Conservation (phyloP, 1,139 yeast species). For the Debaryomyces sp. region DNA sequence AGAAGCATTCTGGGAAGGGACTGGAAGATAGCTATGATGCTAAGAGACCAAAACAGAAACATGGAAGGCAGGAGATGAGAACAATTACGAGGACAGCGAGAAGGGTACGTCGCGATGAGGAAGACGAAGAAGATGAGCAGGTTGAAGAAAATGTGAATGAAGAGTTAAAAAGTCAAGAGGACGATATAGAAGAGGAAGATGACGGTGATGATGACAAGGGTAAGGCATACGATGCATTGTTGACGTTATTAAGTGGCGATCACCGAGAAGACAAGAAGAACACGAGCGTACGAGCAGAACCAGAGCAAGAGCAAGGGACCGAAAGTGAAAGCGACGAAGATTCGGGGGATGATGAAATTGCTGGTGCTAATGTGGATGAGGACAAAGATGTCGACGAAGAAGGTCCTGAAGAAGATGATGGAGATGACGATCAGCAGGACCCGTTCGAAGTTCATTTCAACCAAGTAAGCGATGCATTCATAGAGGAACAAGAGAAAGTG, state of each 20-base stretch:
- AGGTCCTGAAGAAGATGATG: slow-evolving; percentile 29
- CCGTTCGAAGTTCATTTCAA: slow-evolving; percentile 82
- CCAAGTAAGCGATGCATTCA: slow-evolving; percentile 44
- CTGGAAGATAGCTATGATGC: neutral
- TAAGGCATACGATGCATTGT: slow-evolving; percentile 73
- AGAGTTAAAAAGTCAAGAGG: neutral
- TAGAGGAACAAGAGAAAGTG: slow-evolving; percentile 35
- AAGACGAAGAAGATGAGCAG: slow-evolving; percentile 15
- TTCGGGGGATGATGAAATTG: slow-evolving; percentile 31
- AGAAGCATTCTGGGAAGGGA: slow-evolving; percentile 2
- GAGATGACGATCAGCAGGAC: slow-evolving; percentile 42
- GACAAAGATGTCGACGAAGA: slow-evolving; percentile 32
- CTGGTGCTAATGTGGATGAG: slow-evolving; percentile 26
- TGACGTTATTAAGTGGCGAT: slow-evolving; percentile 67
- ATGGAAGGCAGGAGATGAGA: slow-evolving; percentile 64
- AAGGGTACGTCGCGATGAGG: slow-evolving; percentile 23
- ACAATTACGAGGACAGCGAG: slow-evolving; percentile 46
- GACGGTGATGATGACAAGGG: slow-evolving; percentile 25
- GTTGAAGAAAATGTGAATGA: slow-evolving; percentile 20
- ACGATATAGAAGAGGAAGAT: slow-evolving; percentile 11
- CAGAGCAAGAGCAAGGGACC: slow-evolving; percentile 30
- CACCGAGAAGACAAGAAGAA: slow-evolving; percentile 32
- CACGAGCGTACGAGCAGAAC: neutral
- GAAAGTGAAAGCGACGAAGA: slow-evolving; percentile 33
- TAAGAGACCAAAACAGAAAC: slow-evolving; percentile 30